These are phyloP conservation scores for Cyphellophora europaea DNA, from an alignment of 2,329 filamentous ascomycete genomes.

Conservation along the genomic window DNA sequence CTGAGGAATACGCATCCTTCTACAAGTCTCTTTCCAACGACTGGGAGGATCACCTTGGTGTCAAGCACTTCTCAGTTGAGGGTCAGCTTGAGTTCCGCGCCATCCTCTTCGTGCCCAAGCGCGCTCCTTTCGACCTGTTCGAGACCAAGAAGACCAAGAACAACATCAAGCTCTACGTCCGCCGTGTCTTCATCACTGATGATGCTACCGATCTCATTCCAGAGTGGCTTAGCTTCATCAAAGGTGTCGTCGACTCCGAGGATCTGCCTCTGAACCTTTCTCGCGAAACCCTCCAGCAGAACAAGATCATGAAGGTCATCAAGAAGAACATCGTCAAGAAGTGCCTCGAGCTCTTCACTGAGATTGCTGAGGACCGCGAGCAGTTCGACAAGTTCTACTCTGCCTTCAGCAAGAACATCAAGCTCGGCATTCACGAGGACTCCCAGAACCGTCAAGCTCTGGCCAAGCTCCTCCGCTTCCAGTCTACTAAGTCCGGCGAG, in stretches of 20 bases:
- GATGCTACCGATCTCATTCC: conserved; percentile 98
- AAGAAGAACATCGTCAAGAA: conserved; percentile 99
- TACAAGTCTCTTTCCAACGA: conserved; percentile 99
- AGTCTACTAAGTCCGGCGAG: conserved; percentile 97
- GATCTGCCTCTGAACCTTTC: conserved; percentile 98
- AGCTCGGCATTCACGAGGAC: conserved; percentile 99
- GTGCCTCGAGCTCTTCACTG: conserved; percentile 97
- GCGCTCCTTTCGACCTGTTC: conserved; percentile 97
- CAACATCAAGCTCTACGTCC: conserved; percentile 99
- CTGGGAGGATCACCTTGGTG: conserved; percentile 98
- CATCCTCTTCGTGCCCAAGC: conserved; percentile 99
- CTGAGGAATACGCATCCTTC: conserved; percentile 97
- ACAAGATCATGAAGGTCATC: conserved; percentile 99
- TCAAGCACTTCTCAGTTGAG: conserved; percentile 99
- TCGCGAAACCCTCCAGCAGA: conserved; percentile 99
- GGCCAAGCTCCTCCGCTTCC: conserved; percentile 97
- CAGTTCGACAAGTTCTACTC: conserved; percentile 99
- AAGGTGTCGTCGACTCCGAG: conserved; percentile 99
- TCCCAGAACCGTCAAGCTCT: conserved; percentile 88
- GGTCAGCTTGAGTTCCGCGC: conserved; percentile 99
- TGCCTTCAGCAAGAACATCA: conserved; percentile 99
- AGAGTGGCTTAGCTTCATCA: conserved; percentile 98
- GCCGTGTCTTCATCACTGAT: conserved; percentile 99
- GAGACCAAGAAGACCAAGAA: conserved; percentile 99
- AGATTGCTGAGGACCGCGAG: conserved; percentile 99